Conservation (phyloP, 2,329 filamentous ascomycete species). For the Phialophora expanda region DNA sequence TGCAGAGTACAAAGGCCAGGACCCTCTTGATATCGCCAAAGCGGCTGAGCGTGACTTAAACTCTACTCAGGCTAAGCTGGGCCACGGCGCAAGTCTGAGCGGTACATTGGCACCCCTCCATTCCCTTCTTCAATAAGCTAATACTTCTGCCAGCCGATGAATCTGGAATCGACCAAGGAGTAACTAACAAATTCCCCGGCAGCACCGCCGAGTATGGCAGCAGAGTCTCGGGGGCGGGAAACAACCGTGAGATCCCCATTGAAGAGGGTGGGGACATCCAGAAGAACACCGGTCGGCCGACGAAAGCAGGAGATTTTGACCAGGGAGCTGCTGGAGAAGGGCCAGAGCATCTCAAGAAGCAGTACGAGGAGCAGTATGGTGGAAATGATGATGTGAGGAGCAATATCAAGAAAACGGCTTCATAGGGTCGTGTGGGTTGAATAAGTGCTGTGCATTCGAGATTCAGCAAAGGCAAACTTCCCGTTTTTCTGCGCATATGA, state of each 20-base stretch:
- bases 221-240: slow-evolving; percentile 44
- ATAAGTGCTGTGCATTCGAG: neutral
- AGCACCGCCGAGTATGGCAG: slow-evolving; percentile 48
- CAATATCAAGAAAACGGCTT: slow-evolving; percentile 28
- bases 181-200: slow-evolving; percentile 47
- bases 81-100: slow-evolving; percentile 46
- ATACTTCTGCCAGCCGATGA: slow-evolving; percentile 38
- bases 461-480: neutral
- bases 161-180: slow-evolving; percentile 50
- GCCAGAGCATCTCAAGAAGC: slow-evolving; percentile 34
- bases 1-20: slow-evolving; percentile 34
- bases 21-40: slow-evolving; percentile 40
- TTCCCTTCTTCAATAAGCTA: slow-evolving; percentile 3
- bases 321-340: slow-evolving; percentile 37
- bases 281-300: slow-evolving; percentile 42
- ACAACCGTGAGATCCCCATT: slow-evolving; percentile 49
- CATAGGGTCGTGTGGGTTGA: neutral
- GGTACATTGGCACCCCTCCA: slow-evolving; percentile 41
- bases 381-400: slow-evolving; percentile 36
- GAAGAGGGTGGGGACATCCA: slow-evolving; percentile 48
- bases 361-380: slow-evolving; percentile 23
- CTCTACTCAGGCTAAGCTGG: slow-evolving; percentile 46
- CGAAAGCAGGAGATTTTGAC: slow-evolving; percentile 46
- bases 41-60: slow-evolving; percentile 50
- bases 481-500: neutral